Percentiles rank a stretch among this genome's conserved stretches.
phyloP scores from a whole-genome alignment of 2,329 filamentous ascomycete species.

The Penicillium polonicum region DNA sequence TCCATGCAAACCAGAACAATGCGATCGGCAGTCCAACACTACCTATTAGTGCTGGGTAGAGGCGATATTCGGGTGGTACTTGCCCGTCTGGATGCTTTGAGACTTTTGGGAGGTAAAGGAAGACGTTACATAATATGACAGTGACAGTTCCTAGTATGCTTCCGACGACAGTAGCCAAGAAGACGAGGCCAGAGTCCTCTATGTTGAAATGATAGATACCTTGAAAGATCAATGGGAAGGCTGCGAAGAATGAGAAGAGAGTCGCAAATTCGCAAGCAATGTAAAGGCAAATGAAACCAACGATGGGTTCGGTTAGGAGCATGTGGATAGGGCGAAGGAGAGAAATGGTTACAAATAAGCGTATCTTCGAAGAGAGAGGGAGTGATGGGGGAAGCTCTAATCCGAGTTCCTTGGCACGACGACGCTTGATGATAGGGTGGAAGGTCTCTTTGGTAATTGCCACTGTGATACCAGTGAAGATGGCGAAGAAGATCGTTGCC shows the following conservation, averaged over 20 bases:
- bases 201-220: slow-evolving; percentile 52
- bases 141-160: slow-evolving; percentile 54
- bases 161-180: slow-evolving; percentile 75
- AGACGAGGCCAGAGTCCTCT: slow-evolving; percentile 71
- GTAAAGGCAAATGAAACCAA: slow-evolving; percentile 66
- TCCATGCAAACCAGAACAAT: slow-evolving; percentile 25
- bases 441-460: slow-evolving; percentile 17
- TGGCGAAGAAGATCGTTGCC: slow-evolving; percentile 17
- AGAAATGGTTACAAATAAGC: slow-evolving; percentile 29
- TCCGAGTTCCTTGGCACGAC: slow-evolving; percentile 12
- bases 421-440: slow-evolving; percentile 17
- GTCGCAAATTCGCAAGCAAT: slow-evolving; percentile 75
- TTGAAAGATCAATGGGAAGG: slow-evolving; percentile 79
- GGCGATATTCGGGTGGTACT: slow-evolving; percentile 17
- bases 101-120: slow-evolving; percentile 15
- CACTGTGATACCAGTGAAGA: slow-evolving; percentile 13
- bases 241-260: slow-evolving; percentile 81
- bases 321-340: slow-evolving; percentile 59
- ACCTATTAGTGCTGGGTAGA: slow-evolving; percentile 21
- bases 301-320: slow-evolving; percentile 68
- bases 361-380: slow-evolving; percentile 10
- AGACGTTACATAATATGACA: slow-evolving; percentile 16
- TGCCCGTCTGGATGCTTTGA: neutral
- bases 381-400: neutral
- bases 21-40: slow-evolving; percentile 20